Evolutionary conservation across 352 stramenopile species (phyloP).

Genomic region (Globisporangium barbulae): DNA sequence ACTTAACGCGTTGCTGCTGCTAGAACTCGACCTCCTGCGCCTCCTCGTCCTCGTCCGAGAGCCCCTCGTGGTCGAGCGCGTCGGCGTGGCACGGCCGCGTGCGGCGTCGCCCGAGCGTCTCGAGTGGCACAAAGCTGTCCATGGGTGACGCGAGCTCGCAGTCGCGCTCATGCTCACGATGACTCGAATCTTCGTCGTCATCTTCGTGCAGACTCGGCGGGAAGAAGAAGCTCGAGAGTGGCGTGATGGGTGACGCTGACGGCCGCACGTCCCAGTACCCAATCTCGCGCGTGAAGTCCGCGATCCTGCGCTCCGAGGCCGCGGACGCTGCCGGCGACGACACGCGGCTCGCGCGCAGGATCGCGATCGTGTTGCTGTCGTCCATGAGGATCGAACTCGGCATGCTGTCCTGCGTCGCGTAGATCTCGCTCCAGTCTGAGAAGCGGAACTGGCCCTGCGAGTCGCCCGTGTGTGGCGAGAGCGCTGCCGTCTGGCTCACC

Average conservation of each 20-base stretch:
- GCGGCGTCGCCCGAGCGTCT: slow-evolving; percentile 23
- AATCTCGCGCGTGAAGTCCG: slow-evolving; percentile 46
- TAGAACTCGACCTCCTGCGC: slow-evolving; percentile 19
- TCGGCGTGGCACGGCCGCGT: slow-evolving; percentile 14
- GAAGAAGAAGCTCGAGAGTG: slow-evolving; percentile 38
- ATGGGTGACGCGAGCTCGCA: slow-evolving; percentile 18
- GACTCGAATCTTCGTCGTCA: background rate
- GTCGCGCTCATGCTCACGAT: slow-evolving; percentile 1
- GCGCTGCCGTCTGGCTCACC: slow-evolving; percentile 11
- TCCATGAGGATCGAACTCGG: slow-evolving; percentile 32
- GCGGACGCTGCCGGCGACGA: slow-evolving; percentile 27
- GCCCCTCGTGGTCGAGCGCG: slow-evolving; percentile 10
- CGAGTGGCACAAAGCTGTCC: slow-evolving; percentile 41
- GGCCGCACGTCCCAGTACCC: slow-evolving; percentile 44
- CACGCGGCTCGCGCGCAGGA: slow-evolving; percentile 40
- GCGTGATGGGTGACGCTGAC: slow-evolving; percentile 49
- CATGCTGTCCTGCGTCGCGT: slow-evolving; percentile 36
- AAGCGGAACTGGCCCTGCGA: slow-evolving; percentile 24
- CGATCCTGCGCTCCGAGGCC: slow-evolving; percentile 25
- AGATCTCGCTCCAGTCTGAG: slow-evolving; percentile 48
- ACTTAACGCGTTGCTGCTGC: background rate
- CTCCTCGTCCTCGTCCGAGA: slow-evolving; percentile 11
- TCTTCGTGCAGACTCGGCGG: slow-evolving; percentile 14
- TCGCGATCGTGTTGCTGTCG: slow-evolving; percentile 43
- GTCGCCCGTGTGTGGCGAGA: slow-evolving; percentile 20